Base-by-base conservation (phyloP, 768 basidiomycete genomes). In the Cantharellus cinnabarinus region DNA sequence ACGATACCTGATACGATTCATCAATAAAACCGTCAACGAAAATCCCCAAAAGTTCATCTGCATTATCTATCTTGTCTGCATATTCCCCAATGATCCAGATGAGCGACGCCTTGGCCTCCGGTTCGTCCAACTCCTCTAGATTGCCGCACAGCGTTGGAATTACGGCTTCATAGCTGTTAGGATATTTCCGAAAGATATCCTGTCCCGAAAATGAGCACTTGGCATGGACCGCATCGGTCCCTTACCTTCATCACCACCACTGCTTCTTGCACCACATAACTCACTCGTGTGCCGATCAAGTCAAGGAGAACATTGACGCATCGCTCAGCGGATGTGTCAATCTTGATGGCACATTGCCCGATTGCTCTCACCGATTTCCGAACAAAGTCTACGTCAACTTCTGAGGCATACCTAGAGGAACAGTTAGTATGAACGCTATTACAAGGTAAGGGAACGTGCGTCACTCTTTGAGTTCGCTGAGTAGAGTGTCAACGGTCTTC, bases 31-130 rank as follows among this genome's bases (percentile, higher is more conserved):
- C 76, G 59, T 94, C 89, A 29, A 99, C 85, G 68, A 95, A 97
- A 56, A 85, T 83, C 10, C 80, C 77, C 63, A 98, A 74, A 34
- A 99, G 75, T 65, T 97, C 93, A 67, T 88, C 89, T 2, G 94
- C 91, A 63, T 99, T 99, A 64, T 93, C 89, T 63, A 98, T 97
- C 72, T 90, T 94, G 70, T 85, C 85, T 2, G 94, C 91, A 65
- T 99, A 97, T 72, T 97, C 91, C 59, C 94, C 94, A 64, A 98
- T 91, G 65, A 99, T 98, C 94, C 95, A 99, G 68, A 99, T 97
- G 56, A 99, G 74, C 2, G 93, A 93, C 0, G 93, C 89, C 67
- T 97, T 97, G 2, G 95, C 94, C 68, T 99, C 94, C 5, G 94
- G 95, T 67, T 99, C 95, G 66, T 98, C 94, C 40, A 99, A 74